Conservation (phyloP, 2,329 filamentous ascomycete species). For the Aspergillus viridinutans region DNA sequence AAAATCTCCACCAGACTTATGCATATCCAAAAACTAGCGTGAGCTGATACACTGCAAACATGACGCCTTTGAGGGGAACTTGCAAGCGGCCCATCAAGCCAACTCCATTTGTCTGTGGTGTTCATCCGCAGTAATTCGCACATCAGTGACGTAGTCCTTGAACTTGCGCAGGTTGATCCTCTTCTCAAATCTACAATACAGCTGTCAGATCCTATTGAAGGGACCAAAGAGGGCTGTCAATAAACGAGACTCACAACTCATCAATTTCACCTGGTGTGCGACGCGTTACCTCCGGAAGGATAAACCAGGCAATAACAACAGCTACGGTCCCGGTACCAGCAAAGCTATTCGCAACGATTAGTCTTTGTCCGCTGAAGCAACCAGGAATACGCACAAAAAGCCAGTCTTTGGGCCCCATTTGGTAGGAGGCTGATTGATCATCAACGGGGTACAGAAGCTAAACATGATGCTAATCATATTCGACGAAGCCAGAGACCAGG, state of each 20-base stretch:
- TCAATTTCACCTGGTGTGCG: conserved; percentile 49
- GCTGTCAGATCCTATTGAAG: neutral
- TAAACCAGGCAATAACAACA: conserved; percentile 40
- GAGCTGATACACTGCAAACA: no score
- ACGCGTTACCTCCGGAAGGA: conserved; percentile 51
- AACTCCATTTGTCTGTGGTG: no score
- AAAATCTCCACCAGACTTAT: no score
- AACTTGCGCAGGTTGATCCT: conserved; percentile 36
- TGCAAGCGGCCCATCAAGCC: no score
- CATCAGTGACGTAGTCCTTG: conserved; percentile 33
- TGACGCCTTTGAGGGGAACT: no score
- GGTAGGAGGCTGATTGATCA: conserved; percentile 37
- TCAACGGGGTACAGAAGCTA: conserved; percentile 43
- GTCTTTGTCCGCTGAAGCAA: neutral
- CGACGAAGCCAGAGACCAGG: conserved; percentile 38
- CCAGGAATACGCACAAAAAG: conserved; percentile 36
- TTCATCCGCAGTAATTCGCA: conserved; percentile 19
- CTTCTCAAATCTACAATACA: conserved; percentile 29
- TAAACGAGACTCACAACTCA: conserved; percentile 27
- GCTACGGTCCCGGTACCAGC: conserved; percentile 28
- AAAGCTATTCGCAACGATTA: conserved; percentile 26
- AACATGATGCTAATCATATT: conserved; percentile 44
- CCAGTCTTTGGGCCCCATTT: conserved; percentile 46
- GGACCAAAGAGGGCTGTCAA: neutral
- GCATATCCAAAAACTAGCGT: no score